Evolutionary conservation across 2,329 filamentous ascomycete species (phyloP).

Genomic region (Alternaria brassicae): DNA sequence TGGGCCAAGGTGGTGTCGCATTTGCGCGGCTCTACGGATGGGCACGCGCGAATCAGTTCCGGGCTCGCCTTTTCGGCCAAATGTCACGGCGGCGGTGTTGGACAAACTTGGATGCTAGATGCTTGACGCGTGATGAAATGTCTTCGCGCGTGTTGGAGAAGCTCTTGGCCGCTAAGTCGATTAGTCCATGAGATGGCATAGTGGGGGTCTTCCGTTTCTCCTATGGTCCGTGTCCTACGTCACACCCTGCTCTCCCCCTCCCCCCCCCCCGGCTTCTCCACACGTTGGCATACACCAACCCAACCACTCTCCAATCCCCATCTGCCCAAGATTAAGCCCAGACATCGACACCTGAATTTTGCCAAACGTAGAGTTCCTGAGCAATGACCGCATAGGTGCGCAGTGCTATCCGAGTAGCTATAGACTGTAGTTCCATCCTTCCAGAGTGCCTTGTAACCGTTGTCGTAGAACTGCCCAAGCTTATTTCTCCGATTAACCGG

Average conservation of each 20-base stretch:
- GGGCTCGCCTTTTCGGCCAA: constrained; percentile 4
- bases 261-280: constrained; percentile 30
- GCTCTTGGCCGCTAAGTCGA: not conserved
- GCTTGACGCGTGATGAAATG: constrained; percentile 11
- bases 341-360: constrained; percentile 14
- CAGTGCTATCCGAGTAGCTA: not conserved
- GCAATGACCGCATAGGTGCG: constrained; percentile 27
- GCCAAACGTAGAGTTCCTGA: constrained; percentile 13
- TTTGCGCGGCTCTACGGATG: constrained; percentile 46
- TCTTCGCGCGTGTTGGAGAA: not conserved
- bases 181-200: not conserved
- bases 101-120: not conserved
- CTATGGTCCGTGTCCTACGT: constrained; percentile 23
- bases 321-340: constrained; percentile 4
- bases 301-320: constrained; percentile 18
- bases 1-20: constrained; percentile 51
- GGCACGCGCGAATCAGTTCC: constrained; percentile 27
- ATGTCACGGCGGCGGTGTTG: constrained; percentile 1
- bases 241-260: constrained; percentile 21
- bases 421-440: not conserved
- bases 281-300: constrained; percentile 25
- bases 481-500: constrained; percentile 42
- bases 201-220: constrained; percentile 27
- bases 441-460: constrained; percentile 1
- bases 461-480: not conserved